Conservation (phyloP, 1,284 basidiomycete species). For the Hemileia vastatrix region DNA sequence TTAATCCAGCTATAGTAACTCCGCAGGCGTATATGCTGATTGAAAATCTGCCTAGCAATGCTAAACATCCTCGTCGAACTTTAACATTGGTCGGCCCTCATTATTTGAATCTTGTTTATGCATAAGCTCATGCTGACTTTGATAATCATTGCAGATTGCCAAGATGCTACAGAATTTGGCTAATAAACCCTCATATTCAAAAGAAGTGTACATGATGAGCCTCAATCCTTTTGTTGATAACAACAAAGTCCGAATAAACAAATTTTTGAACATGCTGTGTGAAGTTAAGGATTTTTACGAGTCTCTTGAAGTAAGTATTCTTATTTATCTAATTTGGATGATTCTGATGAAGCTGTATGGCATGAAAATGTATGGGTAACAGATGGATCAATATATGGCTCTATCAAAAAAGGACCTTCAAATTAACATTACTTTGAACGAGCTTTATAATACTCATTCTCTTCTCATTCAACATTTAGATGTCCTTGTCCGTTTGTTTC, state of each 20-base stretch:
- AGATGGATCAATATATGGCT: conserved; percentile 99
- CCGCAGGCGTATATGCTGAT: conserved; percentile 99
- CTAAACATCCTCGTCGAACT: conserved; percentile 91
- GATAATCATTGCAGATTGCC: conserved; percentile 59
- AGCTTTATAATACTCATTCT: conserved; percentile 95
- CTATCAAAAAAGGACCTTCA: conserved; percentile 95
- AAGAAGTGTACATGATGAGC: conserved; percentile 97
- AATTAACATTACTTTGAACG: conserved; percentile 98
- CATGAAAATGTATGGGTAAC: not conserved
- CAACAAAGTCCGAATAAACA: conserved; percentile 94
- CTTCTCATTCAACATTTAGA: conserved; percentile 91
- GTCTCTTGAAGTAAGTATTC: conserved; percentile 69
- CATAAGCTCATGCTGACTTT: not conserved
- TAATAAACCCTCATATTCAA: conserved; percentile 95
- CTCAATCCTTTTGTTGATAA: conserved; percentile 97
- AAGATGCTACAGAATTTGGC: conserved; percentile 99
- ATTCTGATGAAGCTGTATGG: not conserved
- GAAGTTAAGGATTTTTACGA: conserved; percentile 99
- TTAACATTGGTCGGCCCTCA: conserved; percentile 65
- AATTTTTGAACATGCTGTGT: conserved; percentile 89
- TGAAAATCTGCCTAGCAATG: conserved; percentile 69
- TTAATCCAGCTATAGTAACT: conserved; percentile 99
- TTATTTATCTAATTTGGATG: not conserved
- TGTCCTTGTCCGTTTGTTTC: conserved; percentile 55
- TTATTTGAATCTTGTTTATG: not conserved